Evolutionary conservation across 139 green algal genomes (phyloP).

Genomic region (Trebouxia sp.): DNA sequence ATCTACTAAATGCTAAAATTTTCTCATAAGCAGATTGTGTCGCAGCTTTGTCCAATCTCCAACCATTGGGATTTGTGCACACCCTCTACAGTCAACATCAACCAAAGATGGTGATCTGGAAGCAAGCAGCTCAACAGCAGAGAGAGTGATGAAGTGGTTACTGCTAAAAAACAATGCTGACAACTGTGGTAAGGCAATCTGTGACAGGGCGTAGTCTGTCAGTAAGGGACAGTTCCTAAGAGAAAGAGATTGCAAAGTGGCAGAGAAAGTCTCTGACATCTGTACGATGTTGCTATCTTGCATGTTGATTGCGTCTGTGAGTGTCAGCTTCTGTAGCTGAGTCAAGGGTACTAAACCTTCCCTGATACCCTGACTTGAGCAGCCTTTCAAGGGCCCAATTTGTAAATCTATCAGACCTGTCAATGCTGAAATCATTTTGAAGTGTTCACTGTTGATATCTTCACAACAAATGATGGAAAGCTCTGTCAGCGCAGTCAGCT

Average conservation of each 20-base stretch:
- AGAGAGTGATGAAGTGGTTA: not conserved
- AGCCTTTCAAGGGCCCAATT: conserved; percentile 1
- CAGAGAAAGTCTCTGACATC: not conserved
- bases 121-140: not conserved
- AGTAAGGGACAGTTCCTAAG: conserved; percentile 1
- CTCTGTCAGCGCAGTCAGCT: conserved; percentile 3
- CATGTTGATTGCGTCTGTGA: not conserved
- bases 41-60: no score
- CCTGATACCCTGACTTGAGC: not conserved
- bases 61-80: no score
- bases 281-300: not conserved
- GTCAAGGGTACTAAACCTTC: not conserved
- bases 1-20: no score
- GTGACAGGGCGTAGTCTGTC: not conserved
- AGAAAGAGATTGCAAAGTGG: not conserved
- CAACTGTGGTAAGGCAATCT: not conserved
- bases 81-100: conserved; percentile 14
- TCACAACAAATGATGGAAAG: not conserved
- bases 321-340: not conserved
- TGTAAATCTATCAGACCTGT: not conserved
- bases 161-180: conserved; percentile 18
- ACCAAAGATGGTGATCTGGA: not conserved
- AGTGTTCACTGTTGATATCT: not conserved
- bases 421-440: not conserved
- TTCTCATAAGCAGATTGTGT: not conserved